Percentiles rank a stretch among this genome's conserved stretches.
phyloP scores from a whole-genome alignment of 179 eudicot species.

The Dionaea muscipula region DNA sequence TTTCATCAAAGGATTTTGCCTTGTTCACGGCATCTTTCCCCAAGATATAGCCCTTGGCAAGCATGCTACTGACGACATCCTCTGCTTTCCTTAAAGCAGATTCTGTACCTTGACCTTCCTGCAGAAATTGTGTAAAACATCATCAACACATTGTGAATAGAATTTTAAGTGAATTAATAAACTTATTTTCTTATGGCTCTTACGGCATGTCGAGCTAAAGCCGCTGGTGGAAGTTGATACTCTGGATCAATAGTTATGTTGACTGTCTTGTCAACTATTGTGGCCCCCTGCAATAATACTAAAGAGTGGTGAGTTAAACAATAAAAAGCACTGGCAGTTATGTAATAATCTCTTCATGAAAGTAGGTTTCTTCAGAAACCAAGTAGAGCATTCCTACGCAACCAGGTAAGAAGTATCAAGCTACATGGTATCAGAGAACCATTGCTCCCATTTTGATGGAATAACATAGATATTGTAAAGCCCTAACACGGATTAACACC shows the following conservation, averaged over 20 bases:
- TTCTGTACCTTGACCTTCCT: constrained; percentile 28
- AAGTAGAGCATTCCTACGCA: too few species aligned
- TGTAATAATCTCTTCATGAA: too few species aligned
- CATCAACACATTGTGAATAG: not conserved
- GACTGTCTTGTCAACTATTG: constrained; percentile 61
- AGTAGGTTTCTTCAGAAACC: too few species aligned
- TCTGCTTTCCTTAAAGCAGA: constrained; percentile 44
- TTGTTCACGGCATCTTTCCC: constrained; percentile 56
- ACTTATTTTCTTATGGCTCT: constrained; percentile 14
- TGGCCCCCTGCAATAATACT: constrained; percentile 55
- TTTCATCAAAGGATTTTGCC: constrained; percentile 58
- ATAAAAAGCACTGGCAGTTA: too few species aligned
- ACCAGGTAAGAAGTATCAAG: too few species aligned
- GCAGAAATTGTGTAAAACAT: constrained; percentile 1
- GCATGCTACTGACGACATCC: constrained; percentile 56
- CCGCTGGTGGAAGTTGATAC: constrained; percentile 64
- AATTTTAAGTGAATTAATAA: not conserved
- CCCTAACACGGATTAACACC: too few species aligned
- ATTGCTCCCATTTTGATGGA: too few species aligned
- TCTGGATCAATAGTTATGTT: constrained; percentile 47
- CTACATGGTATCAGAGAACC: too few species aligned
- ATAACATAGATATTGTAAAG: too few species aligned
- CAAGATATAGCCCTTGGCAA: constrained; percentile 52
- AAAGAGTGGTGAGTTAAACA: not conserved
- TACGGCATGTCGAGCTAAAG: constrained; percentile 46